Base-by-base conservation (phyloP, 768 basidiomycete genomes). In the Panellus pusillus region DNA sequence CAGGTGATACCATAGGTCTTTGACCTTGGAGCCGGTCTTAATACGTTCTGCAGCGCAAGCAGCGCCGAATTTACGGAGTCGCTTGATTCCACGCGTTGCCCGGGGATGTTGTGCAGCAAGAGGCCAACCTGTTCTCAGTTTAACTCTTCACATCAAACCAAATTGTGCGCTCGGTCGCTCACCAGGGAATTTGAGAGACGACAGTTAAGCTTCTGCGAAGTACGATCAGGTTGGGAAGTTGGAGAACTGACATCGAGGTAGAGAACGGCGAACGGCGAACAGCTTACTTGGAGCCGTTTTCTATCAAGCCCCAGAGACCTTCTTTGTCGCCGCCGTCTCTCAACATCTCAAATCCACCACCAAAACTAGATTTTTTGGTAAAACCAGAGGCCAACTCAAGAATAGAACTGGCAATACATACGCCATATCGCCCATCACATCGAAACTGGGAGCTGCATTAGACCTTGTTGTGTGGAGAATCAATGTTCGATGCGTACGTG, bases 301-400 rank as follows among this genome's bases (percentile, higher is more conserved):
- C 74, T 12, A 81, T 60, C 17, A 78, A 62, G n/a, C 73, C 68
- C 78, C 79, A 79, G 4, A 78, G 63, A 9, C 75, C 72, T 12
- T 75, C 70, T 44, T 68, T 66, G 57, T 84, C 80, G 1, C 76
- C 76, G 44, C 58, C 49, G 64, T 78, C 74, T 0, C 61, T 57
- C 54, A 77, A 47, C 54, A 75, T 62, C 31, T 74, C 70, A 44
- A 62, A 61, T 15, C 64, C 64, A 8, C 65, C 65, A 20, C 65
- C 63, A 20, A 63, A 63, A 6, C 62, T 63, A 46, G 3, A n/a
- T 8, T 9, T 29, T 14, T 18, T 24, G 11, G n/a, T 36, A 3
- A 27, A 47, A 24, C 6, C 24, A 2, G 24, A 24, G 5, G 2
- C 13, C 6, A 19, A 18, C 12, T 35, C 3, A 36, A 37, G 29